These are phyloP conservation scores for Solanum pinnatisectum DNA, from an alignment of 257 asterid genomes.

Conservation along the genomic window DNA sequence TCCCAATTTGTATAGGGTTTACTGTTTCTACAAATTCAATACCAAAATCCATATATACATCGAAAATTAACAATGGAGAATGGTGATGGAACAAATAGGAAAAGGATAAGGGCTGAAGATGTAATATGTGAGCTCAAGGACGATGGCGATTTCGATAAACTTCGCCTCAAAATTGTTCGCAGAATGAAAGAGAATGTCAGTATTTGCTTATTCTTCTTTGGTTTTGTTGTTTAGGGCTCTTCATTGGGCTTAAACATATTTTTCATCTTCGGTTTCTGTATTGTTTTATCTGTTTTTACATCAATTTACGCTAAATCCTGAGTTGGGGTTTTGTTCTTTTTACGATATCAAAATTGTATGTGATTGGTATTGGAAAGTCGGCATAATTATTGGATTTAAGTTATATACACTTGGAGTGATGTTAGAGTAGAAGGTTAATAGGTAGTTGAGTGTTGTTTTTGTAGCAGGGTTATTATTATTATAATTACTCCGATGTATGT, in stretches of 20 bases:
- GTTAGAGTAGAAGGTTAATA: too few relatives aligned
- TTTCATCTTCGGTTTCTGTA: background rate
- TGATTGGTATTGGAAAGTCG: background rate
- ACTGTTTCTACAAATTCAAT: background rate
- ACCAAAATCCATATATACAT: background rate
- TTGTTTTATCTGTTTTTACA: background rate
- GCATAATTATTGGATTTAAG: background rate
- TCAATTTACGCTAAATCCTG: background rate
- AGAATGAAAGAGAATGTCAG: slow-evolving; percentile 68
- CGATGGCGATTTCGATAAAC: slow-evolving; percentile 82
- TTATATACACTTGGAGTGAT: too few relatives aligned
- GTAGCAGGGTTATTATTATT: too few relatives aligned
- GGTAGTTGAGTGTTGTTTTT: too few relatives aligned
- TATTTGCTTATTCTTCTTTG: background rate
- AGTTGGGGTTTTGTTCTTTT: background rate
- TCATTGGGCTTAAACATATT: background rate
- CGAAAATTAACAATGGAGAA: background rate
- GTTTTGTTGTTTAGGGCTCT: background rate
- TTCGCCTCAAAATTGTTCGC: slow-evolving; percentile 70
- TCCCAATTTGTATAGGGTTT: background rate
- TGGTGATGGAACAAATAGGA: background rate
- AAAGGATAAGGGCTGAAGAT: slow-evolving; percentile 24
- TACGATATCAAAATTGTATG: background rate
- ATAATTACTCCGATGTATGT: background rate
- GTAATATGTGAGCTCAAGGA: slow-evolving; percentile 71